Evolutionary conservation across 2,329 filamentous ascomycete genomes (phyloP).

Genomic region (Aspergillus flavus): DNA sequence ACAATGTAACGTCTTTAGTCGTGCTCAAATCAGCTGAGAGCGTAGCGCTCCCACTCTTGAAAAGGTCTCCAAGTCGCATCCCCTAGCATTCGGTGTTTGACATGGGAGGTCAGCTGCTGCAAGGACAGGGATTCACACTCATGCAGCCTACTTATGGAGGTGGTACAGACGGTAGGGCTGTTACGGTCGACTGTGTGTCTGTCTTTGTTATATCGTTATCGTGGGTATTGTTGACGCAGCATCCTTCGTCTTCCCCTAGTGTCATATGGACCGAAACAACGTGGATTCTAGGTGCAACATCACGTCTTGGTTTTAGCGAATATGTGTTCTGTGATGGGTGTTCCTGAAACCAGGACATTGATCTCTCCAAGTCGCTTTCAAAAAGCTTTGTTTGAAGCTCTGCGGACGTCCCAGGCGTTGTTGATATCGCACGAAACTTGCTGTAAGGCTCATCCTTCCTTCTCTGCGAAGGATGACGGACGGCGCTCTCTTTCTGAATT

Average conservation of each 20-base stretch:
- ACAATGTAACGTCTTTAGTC: not conserved
- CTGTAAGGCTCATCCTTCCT: constrained; percentile 33
- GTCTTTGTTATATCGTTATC: constrained; percentile 8
- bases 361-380: constrained; percentile 20
- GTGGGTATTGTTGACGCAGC: not conserved
- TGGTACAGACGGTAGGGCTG: constrained; percentile 31
- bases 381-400: constrained; percentile 14
- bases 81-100: not conserved
- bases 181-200: constrained; percentile 26
- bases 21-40: not conserved
- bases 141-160: constrained; percentile 8
- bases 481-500: constrained; percentile 23
- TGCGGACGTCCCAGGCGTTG: constrained; percentile 13
- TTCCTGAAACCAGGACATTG: constrained; percentile 36
- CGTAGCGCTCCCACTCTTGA: not conserved
- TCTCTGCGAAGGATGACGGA: constrained; percentile 15
- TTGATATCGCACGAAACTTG: constrained; percentile 33
- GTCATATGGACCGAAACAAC: constrained; percentile 32
- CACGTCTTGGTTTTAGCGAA: constrained; percentile 31
- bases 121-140: not conserved
- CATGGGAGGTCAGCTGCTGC: not conserved
- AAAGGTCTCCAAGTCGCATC: not conserved
- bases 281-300: constrained; percentile 34
- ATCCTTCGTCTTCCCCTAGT: constrained; percentile 24
- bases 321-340: constrained; percentile 32